These are phyloP conservation scores for Metschnikowia matae DNA, from an alignment of 805 yeast genomes.

Conservation along the genomic window DNA sequence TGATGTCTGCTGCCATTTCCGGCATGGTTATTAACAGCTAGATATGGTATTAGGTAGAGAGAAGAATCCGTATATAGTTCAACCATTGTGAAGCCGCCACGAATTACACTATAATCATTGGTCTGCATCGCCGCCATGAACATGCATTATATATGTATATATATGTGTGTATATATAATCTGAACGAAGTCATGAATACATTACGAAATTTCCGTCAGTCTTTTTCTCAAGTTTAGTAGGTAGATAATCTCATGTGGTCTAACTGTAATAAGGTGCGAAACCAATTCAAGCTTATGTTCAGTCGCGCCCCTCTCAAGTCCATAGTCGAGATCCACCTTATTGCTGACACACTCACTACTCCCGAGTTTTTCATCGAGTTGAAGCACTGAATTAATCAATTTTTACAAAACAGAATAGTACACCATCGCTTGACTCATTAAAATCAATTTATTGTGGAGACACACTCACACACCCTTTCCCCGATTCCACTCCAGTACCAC, in stretches of 20 bases:
- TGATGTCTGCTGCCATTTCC: constrained; percentile 55
- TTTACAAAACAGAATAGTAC: too few species aligned
- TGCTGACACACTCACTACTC: background rate
- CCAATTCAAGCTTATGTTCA: background rate
- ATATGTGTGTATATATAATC: too few species aligned
- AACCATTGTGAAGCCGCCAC: background rate
- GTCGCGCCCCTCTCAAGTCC: background rate
- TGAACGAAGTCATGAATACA: too few species aligned
- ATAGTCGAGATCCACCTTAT: background rate
- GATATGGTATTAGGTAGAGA: background rate
- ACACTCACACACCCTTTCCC: background rate
- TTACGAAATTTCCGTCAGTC: too few species aligned
- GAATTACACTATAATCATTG: background rate
- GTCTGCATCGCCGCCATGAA: background rate
- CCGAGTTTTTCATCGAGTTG: background rate
- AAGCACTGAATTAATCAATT: background rate
- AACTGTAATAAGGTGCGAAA: background rate
- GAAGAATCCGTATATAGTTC: background rate
- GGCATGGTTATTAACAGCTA: constrained; percentile 59
- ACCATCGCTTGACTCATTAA: background rate
- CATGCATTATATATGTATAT: too few species aligned
- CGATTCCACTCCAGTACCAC: background rate
- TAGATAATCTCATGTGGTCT: background rate
- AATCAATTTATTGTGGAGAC: background rate
- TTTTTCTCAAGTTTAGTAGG: too few species aligned